Percentiles rank a stretch among this genome's conserved stretches.
These are phyloP conservation scores for Leucocoprinus leucothites DNA, from an alignment of 768 basidiomycete genomes.

Conservation along the genomic window DNA sequence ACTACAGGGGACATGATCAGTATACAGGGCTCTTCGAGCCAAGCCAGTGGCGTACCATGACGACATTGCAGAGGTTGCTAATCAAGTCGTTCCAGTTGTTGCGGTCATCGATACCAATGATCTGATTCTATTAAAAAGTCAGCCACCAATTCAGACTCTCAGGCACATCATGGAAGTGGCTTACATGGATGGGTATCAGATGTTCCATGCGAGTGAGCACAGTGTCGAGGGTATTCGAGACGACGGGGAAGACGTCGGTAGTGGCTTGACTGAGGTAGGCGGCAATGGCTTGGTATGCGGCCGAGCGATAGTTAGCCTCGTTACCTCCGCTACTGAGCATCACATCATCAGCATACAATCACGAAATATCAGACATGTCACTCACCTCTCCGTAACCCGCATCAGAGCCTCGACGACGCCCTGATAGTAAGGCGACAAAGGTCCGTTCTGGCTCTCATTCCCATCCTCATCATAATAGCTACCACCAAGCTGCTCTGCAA, in stretches of 20 bases:
- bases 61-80: conserved; percentile 89
- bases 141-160: not conserved
- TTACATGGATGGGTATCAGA: conserved; percentile 76
- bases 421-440: conserved; percentile 87
- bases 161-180: conserved; percentile 17
- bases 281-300: conserved; percentile 94
- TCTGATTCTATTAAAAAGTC: conserved; percentile 63
- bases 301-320: conserved; percentile 90
- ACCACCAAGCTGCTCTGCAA: conserved; percentile 81
- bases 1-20: conserved; percentile 38
- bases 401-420: conserved; percentile 83
- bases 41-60: conserved; percentile 57
- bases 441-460: conserved; percentile 50
- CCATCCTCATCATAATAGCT: conserved; percentile 67
- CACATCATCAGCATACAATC: conserved; percentile 11
- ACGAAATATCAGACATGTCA: not conserved
- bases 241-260: conserved; percentile 72
- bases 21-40: not conserved
- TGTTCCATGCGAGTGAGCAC: conserved; percentile 91
- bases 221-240: conserved; percentile 78
- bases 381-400: conserved; percentile 83
- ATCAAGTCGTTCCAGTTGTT: conserved; percentile 99
- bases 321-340: conserved; percentile 58
- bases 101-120: conserved; percentile 91
- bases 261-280: conserved; percentile 82